Evolutionary conservation across 768 basidiomycete species (phyloP), one percentile per base, ranked within the genome.

Genomic region (Leccinum arenicola): DNA sequence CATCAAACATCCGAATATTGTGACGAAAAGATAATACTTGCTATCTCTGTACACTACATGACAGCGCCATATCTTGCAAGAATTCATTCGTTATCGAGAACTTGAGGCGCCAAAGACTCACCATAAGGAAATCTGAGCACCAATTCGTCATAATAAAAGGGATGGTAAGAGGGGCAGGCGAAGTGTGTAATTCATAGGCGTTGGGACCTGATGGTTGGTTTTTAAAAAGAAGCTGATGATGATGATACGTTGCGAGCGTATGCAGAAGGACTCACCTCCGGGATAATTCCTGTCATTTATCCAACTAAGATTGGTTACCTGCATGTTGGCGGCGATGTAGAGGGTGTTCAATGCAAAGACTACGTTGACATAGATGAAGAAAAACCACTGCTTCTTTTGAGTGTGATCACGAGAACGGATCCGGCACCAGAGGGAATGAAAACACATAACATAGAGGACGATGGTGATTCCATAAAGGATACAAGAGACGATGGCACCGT

Each of bases 241-340:
- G 9, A 23, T 19, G 3, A 15, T 43, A 23, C 19, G 40, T 6
- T 25, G 15, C 2, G 48, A 36, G 29, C 19, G 23, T 35, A 23
- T 27, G 9, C 33, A 14, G 27, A 11, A 21, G 21, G 15, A 58
- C 65, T 51, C 23, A 70, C 71, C 72, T 27, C 70, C 73, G 1
- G 73, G 73, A 52, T 71, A 74, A 23, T 73, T 52, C 33, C 73
- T 71, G 31, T 74, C 27, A 27, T 70, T 62, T 57, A 73, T 67
- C 54, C 68, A 73, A n/a, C 64, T 68, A 8, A 71, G 45, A 25
- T 74, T 68, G 47, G 65, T 70, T 38, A 72, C 64, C 21, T 63
- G 52, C 0, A 66, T 38, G 33, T 67, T 68, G 60, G 60, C 40
- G 1, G 54, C 65, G 31, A 64, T 62, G 45, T 68, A 74, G 53